Base-by-base conservation (phyloP, 306 rosid species). In the Sophora flavescens region DNA sequence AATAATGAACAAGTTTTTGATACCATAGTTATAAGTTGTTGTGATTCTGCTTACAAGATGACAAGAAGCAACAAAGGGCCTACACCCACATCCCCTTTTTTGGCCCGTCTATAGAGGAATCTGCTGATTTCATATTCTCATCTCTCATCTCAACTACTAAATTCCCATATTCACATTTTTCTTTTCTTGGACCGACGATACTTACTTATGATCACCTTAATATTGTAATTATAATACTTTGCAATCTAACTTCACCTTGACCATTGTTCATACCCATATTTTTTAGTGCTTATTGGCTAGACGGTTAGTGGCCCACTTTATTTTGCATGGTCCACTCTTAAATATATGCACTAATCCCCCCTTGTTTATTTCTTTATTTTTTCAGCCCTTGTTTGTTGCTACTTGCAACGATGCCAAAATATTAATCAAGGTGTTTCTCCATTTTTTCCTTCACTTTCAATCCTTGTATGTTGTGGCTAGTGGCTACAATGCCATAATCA, bases 71-170 rank as follows among this genome's bases (percentile, higher is more conserved):
- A 22, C 22, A 22, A 22, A 58, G 73, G 80, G 51, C 78, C 83
- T 66, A 60, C 85, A 30, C 22, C 22, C 3, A 30, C 3, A 68
- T 39, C 39, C 65, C 70, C 63, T 63, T 9, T 64, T 76, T 66
- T 42, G 76, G 88, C 87, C 87, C 89, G 82, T 83, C 83, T 82
- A 75, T 78, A 73, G 87, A 79, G 96, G 93, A 84, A 87, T 85
- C 77, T 84, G 86, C 86, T 79, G 85, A 91, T 82, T 87, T 87
- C 91, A 91, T 48, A 50, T 56, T 56, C 50, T 68, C 3, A 16
- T 44, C 59, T 57, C 47, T 8, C 36, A 30, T 9, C 16, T 18
- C 12, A 16, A 32, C 10, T 63, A 11, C 6, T 35, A 4, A 7
- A 63, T 10, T 77, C 50, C 30, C 6, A 39, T 56, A 70, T 68